Evolutionary conservation across 2,329 filamentous ascomycete species (phyloP).

Genomic region (Aspergillus awamori): DNA sequence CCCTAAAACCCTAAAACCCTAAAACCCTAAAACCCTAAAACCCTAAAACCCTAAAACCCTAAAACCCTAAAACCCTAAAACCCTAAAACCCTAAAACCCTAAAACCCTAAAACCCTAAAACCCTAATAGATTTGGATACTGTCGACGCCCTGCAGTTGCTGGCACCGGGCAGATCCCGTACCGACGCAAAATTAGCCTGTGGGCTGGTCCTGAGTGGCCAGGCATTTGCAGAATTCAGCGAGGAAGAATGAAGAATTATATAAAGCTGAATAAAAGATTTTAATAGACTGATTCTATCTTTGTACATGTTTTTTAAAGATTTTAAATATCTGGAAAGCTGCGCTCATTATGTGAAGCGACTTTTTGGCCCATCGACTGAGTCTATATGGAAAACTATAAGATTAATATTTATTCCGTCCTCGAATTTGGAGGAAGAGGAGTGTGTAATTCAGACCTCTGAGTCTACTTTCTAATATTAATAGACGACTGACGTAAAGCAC

Average conservation of each 20-base stretch:
- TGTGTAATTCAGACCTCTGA: not conserved
- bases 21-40: too few relatives aligned
- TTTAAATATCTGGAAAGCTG: constrained; percentile 37
- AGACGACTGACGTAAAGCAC: not conserved
- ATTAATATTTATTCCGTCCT: not conserved
- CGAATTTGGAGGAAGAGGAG: not conserved
- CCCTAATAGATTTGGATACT: too few relatives aligned
- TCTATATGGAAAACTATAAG: not conserved
- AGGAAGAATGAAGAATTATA: constrained; percentile 32
- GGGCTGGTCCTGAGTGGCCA: constrained; percentile 33
- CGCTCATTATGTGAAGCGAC: constrained; percentile 32
- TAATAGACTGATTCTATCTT: constrained; percentile 37
- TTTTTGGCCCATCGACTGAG: constrained; percentile 12
- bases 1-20: too few relatives aligned
- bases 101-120: too few relatives aligned
- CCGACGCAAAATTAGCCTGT: too few relatives aligned
- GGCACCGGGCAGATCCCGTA: too few relatives aligned
- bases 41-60: too few relatives aligned
- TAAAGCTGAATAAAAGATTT: constrained; percentile 30
- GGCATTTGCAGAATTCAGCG: constrained; percentile 37
- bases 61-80: too few relatives aligned
- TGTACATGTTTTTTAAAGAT: constrained; percentile 44
- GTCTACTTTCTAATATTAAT: not conserved
- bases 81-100: too few relatives aligned
- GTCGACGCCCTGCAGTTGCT: too few relatives aligned